phyloP scores from a whole-genome alignment of 2,329 filamentous ascomycete species.

The Diaporthe amygdali region DNA sequence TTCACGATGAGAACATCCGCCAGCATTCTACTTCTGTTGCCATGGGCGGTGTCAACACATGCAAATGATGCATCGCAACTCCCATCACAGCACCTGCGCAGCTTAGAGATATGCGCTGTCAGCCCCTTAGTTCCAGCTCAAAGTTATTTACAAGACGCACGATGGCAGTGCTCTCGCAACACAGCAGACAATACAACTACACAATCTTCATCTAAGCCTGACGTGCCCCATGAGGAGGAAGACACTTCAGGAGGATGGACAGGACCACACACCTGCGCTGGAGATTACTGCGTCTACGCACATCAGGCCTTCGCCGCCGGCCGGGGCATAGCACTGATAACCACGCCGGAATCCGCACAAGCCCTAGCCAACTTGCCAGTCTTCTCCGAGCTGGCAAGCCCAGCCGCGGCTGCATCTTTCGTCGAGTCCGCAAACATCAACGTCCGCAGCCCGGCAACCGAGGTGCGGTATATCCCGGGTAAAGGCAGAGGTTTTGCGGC shows the following conservation, averaged over 20 bases:
- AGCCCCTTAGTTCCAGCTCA: slow-evolving; percentile 9
- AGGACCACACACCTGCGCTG: slow-evolving; percentile 26
- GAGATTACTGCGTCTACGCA: slow-evolving; percentile 25
- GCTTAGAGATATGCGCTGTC: not conserved
- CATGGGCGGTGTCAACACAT: not conserved
- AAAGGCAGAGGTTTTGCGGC: slow-evolving; percentile 22
- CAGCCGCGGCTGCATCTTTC: not conserved
- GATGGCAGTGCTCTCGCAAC: slow-evolving; percentile 5
- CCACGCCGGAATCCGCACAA: slow-evolving; percentile 23
- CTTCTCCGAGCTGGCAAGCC: not conserved
- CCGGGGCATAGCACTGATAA: slow-evolving; percentile 25
- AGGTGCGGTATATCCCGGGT: slow-evolving; percentile 4
- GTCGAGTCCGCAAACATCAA: slow-evolving; percentile 3
- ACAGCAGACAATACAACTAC: not conserved
- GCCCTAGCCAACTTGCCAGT: slow-evolving; percentile 23
- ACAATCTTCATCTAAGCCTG: not conserved
- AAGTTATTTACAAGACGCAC: not conserved
- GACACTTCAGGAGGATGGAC: slow-evolving; percentile 21
- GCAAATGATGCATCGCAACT: not conserved
- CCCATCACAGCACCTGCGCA: not conserved
- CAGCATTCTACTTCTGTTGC: not conserved
- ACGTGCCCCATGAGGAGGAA: not conserved
- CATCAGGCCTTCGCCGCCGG: slow-evolving; percentile 24
- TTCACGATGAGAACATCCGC: not conserved
- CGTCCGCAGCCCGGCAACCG: not conserved